A percentile compares a stretch with the other conserved stretches of the same genome.
phyloP scores from a whole-genome alignment of 306 rosid species.

The Potentilla sterilis region DNA sequence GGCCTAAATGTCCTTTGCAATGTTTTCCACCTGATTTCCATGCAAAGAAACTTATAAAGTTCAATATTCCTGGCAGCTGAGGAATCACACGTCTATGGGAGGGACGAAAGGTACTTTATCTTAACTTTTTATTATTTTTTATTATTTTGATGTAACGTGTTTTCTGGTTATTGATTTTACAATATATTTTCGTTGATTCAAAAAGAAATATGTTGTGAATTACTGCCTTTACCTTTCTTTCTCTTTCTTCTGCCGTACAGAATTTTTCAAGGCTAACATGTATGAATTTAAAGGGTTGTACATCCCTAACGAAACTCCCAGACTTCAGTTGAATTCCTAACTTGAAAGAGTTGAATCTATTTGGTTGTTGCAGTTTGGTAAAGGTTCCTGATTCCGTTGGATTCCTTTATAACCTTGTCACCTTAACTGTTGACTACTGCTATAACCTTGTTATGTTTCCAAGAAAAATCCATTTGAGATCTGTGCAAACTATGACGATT shows the following conservation, averaged over 20 bases:
- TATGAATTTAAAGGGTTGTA: not conserved
- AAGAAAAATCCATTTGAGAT: not conserved
- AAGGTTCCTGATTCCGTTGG: not conserved
- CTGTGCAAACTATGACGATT: not conserved
- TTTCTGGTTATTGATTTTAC: too few species aligned
- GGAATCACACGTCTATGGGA: slow-evolving; percentile 13
- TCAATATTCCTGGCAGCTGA: slow-evolving; percentile 26
- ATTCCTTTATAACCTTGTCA: not conserved
- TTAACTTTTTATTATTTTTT: not conserved
- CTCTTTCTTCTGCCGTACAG: not conserved
- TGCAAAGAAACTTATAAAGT: slow-evolving; percentile 30
- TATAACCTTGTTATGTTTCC: not conserved
- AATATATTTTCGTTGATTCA: too few species aligned
- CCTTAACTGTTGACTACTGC: not conserved
- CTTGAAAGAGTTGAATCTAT: not conserved
- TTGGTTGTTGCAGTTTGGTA: not conserved
- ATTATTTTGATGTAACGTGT: too few species aligned
- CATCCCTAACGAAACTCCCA: not conserved
- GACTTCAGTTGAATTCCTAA: not conserved
- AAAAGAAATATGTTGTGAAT: too few species aligned
- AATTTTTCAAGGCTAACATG: not conserved
- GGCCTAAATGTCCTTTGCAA: slow-evolving; percentile 33
- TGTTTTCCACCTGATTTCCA: slow-evolving; percentile 33
- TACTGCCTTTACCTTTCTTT: not conserved
- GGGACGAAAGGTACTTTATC: slow-evolving; percentile 21